phyloP scores from a whole-genome alignment of 73 alveolate species.

The Breviolum minutum region DNA sequence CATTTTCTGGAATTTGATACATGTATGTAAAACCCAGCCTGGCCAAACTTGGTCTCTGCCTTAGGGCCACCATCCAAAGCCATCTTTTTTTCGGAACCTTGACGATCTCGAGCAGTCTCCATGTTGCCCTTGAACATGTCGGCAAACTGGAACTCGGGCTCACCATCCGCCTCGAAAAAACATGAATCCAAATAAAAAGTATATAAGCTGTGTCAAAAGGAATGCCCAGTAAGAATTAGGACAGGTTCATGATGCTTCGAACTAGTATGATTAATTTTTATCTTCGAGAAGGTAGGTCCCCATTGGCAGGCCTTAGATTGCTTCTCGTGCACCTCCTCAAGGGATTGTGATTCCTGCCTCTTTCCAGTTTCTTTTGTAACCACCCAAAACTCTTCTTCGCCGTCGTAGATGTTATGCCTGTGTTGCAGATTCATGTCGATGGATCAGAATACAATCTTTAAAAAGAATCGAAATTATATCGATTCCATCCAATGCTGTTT shows the following conservation, averaged over 20 bases:
- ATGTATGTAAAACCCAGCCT: not conserved
- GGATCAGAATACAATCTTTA: not conserved
- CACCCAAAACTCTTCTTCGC: not conserved
- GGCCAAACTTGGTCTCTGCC: not conserved
- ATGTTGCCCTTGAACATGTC: not conserved
- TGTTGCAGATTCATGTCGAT: not conserved
- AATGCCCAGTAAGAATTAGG: no score
- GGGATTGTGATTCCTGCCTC: not conserved
- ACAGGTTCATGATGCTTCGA: no score
- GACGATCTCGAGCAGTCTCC: not conserved
- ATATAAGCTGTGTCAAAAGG: no score
- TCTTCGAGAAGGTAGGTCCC: no score
- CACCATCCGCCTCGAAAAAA: not conserved
- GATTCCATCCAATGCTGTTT: not conserved
- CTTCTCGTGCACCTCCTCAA: not conserved
- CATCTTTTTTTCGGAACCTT: not conserved
- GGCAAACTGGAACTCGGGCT: not conserved
- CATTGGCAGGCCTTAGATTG: constrained; percentile 19
- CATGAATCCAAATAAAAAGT: no score
- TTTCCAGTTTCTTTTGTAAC: not conserved
- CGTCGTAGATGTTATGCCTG: constrained; percentile 16
- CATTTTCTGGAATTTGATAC: not conserved
- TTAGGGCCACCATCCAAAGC: not conserved
- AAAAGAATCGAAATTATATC: not conserved
- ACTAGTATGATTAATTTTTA: no score